phyloP scores from a whole-genome alignment of 2,329 filamentous ascomycete species.

The Colletotrichum cuscutae region DNA sequence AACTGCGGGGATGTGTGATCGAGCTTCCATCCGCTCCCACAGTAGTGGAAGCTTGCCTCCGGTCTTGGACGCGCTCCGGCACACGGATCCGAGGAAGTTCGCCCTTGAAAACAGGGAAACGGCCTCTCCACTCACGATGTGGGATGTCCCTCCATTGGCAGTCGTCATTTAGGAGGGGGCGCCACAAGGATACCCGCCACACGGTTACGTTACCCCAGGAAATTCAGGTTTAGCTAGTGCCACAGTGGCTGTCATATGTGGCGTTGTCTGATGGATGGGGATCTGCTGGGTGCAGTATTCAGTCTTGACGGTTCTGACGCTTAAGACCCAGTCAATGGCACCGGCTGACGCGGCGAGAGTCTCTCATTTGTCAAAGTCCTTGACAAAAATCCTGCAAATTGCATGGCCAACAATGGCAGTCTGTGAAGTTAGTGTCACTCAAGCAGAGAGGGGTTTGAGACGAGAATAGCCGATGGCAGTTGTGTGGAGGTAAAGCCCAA shows the following conservation, averaged over 20 bases:
- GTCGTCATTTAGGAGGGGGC: slow-evolving; percentile 25
- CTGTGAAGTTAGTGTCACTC: neutral
- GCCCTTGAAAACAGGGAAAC: slow-evolving; percentile 33
- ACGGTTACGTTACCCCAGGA: slow-evolving; percentile 15
- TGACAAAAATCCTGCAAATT: neutral
- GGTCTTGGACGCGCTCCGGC: slow-evolving; percentile 11
- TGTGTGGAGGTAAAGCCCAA: neutral
- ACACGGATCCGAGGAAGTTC: slow-evolving; percentile 31
- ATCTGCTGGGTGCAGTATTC: neutral
- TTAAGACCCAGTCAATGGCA: neutral
- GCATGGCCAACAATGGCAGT: neutral
- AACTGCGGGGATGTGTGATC: slow-evolving; percentile 12
- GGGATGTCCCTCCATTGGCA: slow-evolving; percentile 23
- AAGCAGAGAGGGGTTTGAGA: neutral
- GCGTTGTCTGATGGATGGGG: slow-evolving; percentile 6
- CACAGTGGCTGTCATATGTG: slow-evolving; percentile 25
- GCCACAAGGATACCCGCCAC: slow-evolving; percentile 13
- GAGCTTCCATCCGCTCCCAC: slow-evolving; percentile 6
- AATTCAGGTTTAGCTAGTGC: slow-evolving; percentile 16
- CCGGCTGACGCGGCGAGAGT: slow-evolving; percentile 18
- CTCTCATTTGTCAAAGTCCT: neutral
- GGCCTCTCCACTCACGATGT: slow-evolving; percentile 14
- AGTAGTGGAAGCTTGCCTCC: slow-evolving; percentile 22
- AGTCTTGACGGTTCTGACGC: neutral
- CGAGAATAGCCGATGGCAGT: neutral